A percentile compares a stretch with the other conserved stretches of the same genome.
Evolutionary conservation across 1,284 basidiomycete species (phyloP).

Genomic region (Bjerkandera adusta): DNA sequence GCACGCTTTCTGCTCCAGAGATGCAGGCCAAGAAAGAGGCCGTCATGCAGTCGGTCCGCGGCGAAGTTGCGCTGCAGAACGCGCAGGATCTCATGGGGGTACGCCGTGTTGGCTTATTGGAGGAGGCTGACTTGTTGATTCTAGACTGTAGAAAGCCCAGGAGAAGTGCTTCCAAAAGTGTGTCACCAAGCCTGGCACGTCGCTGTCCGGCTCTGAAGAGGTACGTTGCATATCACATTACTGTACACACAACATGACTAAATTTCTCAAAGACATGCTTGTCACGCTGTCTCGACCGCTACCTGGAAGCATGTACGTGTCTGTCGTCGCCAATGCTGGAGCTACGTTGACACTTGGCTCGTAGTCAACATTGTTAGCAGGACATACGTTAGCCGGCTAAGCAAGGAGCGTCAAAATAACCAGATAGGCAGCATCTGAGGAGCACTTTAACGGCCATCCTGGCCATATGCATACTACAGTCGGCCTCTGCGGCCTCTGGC

Average conservation of each 20-base stretch:
- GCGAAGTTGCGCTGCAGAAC: constrained; percentile 71
- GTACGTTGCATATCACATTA: constrained; percentile 34
- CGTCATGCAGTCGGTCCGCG: constrained; percentile 66
- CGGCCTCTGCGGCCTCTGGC: too few species aligned
- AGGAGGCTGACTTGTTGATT: not conserved
- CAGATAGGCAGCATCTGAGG: too few species aligned
- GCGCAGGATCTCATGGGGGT: constrained; percentile 84
- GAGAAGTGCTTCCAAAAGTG: constrained; percentile 80
- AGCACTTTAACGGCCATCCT: too few species aligned
- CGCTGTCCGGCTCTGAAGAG: constrained; percentile 73
- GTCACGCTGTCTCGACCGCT: constrained; percentile 73
- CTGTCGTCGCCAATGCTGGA: not conserved
- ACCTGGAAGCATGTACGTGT: constrained; percentile 80
- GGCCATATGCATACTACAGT: too few species aligned
- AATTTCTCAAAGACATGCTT: constrained; percentile 63
- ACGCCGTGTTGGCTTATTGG: constrained; percentile 20
- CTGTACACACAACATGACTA: not conserved
- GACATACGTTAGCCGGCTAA: constrained; percentile 59
- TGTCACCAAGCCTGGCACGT: constrained; percentile 71
- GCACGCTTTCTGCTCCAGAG: constrained; percentile 38
- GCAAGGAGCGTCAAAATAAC: constrained; percentile 45
- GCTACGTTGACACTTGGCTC: not conserved
- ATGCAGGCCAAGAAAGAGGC: constrained; percentile 62
- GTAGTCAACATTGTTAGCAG: constrained; percentile 74
- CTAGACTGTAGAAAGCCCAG: constrained; percentile 57